These are phyloP conservation scores for Delonix regia DNA, from an alignment of 306 rosid genomes.

Conservation along the genomic window DNA sequence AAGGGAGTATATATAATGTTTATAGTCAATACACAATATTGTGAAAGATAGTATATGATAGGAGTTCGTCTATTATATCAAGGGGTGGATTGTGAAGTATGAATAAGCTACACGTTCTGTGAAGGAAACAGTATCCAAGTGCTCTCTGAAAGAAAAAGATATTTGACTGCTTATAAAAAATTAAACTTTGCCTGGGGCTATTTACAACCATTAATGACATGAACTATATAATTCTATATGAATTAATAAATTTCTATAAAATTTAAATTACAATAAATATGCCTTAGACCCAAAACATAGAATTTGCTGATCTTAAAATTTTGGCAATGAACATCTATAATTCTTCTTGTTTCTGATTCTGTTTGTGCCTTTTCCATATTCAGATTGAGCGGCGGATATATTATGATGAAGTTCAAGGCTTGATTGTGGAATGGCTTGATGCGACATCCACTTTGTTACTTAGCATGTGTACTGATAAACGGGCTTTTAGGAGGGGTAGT, in stretches of 20 bases:
- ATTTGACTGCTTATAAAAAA: not conserved
- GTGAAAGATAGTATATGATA: not conserved
- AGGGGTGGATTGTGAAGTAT: not conserved
- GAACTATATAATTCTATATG: not conserved
- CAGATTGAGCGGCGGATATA: constrained; percentile 87
- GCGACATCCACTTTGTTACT: constrained; percentile 85
- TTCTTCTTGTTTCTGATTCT: not conserved
- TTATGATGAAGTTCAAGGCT: constrained; percentile 79
- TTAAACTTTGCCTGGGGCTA: not conserved
- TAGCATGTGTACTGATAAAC: constrained; percentile 54
- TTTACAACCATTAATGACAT: not conserved
- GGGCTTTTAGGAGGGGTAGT: constrained; percentile 51
- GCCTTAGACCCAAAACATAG: not conserved
- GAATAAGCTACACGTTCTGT: not conserved
- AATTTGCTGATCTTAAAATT: not conserved
- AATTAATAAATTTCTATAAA: not conserved
- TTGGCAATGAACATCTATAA: not conserved
- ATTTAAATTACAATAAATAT: not conserved
- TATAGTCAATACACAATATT: not conserved
- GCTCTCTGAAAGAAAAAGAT: not conserved
- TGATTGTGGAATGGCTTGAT: constrained; percentile 83
- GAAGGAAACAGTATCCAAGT: not conserved
- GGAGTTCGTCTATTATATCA: not conserved
- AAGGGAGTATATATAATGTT: not conserved
- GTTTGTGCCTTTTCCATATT: constrained; percentile 1